Percentiles rank a stretch among this genome's conserved stretches.
Conservation (phyloP, 805 yeast genomes). For the Saccharomyces kudriavzevii region DNA sequence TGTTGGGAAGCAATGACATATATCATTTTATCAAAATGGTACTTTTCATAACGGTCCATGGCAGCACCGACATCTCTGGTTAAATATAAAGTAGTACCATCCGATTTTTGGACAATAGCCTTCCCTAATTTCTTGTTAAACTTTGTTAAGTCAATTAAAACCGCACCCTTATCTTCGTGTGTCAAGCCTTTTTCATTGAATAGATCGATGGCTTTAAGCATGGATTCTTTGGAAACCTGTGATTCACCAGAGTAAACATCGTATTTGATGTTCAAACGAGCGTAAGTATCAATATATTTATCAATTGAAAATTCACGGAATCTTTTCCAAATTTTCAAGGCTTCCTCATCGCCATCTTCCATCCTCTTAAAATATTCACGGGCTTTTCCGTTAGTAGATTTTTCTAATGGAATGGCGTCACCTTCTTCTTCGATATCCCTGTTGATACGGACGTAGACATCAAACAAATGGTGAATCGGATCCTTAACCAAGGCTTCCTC, state of each 20-base stretch:
- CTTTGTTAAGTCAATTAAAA: conserved; percentile 72
- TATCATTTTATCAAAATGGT: conserved; percentile 88
- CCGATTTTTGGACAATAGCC: conserved; percentile 83
- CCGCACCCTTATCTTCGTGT: conserved; percentile 84
- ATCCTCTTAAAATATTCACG: conserved; percentile 76
- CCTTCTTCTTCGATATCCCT: conserved; percentile 56
- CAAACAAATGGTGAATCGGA: conserved; percentile 90
- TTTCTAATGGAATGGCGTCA: conserved; percentile 37
- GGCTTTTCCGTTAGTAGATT: conserved; percentile 70
- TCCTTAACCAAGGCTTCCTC: conserved; percentile 61
- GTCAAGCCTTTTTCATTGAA: conserved; percentile 63
- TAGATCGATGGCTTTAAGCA: conserved; percentile 54
- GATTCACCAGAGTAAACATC: conserved; percentile 94
- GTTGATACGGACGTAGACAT: conserved; percentile 83
- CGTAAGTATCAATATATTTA: conserved; percentile 78
- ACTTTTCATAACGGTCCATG: conserved; percentile 71
- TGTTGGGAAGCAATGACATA: conserved; percentile 95
- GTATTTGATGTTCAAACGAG: conserved; percentile 80
- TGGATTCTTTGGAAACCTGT: conserved; percentile 68
- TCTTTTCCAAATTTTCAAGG: conserved; percentile 72
- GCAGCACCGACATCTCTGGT: conserved; percentile 98
- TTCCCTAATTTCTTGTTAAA: conserved; percentile 89
- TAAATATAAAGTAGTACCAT: conserved; percentile 86
- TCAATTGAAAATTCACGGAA: conserved; percentile 84
- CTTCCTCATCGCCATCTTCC: conserved; percentile 87